Percentiles rank a stretch among this genome's conserved stretches.
phyloP scores from a whole-genome alignment of 768 basidiomycete species.

The Lentinula detonsa region DNA sequence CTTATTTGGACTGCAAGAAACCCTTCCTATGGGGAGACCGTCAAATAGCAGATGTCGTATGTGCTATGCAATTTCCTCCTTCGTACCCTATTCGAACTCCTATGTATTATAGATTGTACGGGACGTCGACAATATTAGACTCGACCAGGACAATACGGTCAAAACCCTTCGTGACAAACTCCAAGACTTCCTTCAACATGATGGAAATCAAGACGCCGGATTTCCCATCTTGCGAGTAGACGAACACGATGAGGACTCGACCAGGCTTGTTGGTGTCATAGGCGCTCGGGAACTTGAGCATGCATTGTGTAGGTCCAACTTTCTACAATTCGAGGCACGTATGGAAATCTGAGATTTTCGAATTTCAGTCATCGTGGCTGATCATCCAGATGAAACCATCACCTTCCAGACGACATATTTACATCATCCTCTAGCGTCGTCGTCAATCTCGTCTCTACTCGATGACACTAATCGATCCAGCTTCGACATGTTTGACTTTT shows the following conservation, averaged over 20 bases:
- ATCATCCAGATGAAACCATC: constrained; percentile 61
- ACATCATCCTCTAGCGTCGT: constrained; percentile 35
- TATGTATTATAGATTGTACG: constrained; percentile 49
- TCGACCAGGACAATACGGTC: constrained; percentile 75
- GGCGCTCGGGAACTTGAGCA: constrained; percentile 93
- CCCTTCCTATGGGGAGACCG: constrained; percentile 83
- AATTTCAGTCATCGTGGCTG: constrained; percentile 66
- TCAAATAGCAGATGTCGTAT: constrained; percentile 73
- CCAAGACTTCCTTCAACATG: constrained; percentile 37
- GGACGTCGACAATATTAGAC: constrained; percentile 61
- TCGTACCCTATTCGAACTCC: background rate
- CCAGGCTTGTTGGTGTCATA: constrained; percentile 83
- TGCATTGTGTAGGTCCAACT: constrained; percentile 60
- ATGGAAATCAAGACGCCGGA: constrained; percentile 71
- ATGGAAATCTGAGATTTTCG: background rate
- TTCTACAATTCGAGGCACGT: background rate
- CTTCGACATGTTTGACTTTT: constrained; percentile 70
- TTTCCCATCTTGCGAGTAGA: constrained; percentile 77
- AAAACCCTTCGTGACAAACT: constrained; percentile 69
- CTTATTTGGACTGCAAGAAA: constrained; percentile 88
- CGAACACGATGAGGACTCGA: constrained; percentile 30
- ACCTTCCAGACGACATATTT: constrained; percentile 51
- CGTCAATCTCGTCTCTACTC: constrained; percentile 58
- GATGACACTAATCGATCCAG: constrained; percentile 27
- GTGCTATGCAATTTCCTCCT: constrained; percentile 18